Evolutionary conservation across 495 filamentous ascomycete species (phyloP).

Genomic region (Immersiella caudata): DNA sequence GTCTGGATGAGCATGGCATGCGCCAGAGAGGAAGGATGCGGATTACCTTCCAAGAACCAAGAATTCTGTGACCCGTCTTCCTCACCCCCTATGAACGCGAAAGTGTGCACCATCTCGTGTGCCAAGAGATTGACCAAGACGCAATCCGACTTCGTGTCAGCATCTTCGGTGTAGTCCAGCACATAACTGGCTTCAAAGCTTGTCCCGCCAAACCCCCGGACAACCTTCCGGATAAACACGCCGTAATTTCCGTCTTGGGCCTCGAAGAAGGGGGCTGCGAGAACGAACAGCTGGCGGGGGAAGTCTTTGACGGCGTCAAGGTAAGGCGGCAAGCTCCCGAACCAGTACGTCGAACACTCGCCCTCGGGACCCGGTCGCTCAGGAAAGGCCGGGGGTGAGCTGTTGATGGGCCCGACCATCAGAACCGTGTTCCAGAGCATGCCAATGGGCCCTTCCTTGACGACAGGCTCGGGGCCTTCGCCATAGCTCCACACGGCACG

Average conservation of each 20-base stretch:
- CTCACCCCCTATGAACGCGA: neutral
- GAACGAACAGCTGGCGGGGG: neutral
- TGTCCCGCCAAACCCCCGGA: neutral
- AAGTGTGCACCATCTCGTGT: neutral
- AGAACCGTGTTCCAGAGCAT: neutral
- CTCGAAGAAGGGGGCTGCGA: neutral
- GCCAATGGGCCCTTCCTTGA: neutral
- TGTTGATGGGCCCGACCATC: neutral
- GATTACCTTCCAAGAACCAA: neutral
- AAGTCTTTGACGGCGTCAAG: neutral
- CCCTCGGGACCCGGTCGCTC: neutral
- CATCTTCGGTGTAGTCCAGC: neutral
- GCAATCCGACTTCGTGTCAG: neutral
- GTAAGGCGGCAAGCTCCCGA: neutral
- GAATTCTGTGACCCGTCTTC: neutral
- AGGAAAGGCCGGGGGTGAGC: neutral
- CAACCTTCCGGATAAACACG: neutral
- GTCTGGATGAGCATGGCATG: neutral
- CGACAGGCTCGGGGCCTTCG: neutral
- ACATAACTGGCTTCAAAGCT: neutral
- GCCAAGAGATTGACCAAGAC: neutral
- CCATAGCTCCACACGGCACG: neutral
- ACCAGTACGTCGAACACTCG: neutral
- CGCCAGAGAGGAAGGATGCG: neutral
- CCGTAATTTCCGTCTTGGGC: neutral